Evolutionary conservation across 257 asterid species (phyloP), one percentile per base, ranked within the genome.

Genomic region (Verbena officinalis): DNA sequence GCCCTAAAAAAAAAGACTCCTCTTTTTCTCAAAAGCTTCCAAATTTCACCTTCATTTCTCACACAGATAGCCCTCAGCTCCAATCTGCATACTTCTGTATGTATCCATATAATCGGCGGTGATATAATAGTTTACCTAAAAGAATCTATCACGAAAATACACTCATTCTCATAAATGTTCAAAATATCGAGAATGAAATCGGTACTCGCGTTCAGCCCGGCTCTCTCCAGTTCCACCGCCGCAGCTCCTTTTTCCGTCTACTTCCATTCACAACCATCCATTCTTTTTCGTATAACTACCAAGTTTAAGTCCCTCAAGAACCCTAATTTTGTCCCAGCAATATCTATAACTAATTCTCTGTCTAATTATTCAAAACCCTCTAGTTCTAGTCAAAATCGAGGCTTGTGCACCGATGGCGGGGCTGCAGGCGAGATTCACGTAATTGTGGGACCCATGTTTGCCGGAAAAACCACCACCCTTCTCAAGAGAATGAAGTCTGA

Each of bases 401-500:
- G 73, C 60, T 71, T 79, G 52, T 73, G 69, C 65, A 39, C 74
- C 48, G 80, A 67, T 42, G 61, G 59, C 17, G 58, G 71, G 36
- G 36, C 43, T 48, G 76, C 90, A 0, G 99, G 99, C 45, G 95
- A 94, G 80, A 80, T 94, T 82, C 96, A 88, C 67, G 85, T 86
- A 24, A 90, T 90, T 46, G 87, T 94, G 78, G 99, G 99, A 4
- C 96, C 99, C 79, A 94, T 94, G 99, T 94, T 94, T 71, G 89
- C 99, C 33, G 99, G 99, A 5, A 94, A 94, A 74, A 90, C 96
- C 45, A 87, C 99, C 74, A 94, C 99, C 36, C 89, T 94, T 54
- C 85, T 94, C 20, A 80, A 75, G 78, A 86, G 96, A 73, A 88
- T 86, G 75, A 86, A 88, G 85, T 42, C 80, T 38, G 96, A 89